These are phyloP conservation scores for Cystobasidiopsis lactophilus DNA, from an alignment of 768 basidiomycete species.

Conservation along the genomic window DNA sequence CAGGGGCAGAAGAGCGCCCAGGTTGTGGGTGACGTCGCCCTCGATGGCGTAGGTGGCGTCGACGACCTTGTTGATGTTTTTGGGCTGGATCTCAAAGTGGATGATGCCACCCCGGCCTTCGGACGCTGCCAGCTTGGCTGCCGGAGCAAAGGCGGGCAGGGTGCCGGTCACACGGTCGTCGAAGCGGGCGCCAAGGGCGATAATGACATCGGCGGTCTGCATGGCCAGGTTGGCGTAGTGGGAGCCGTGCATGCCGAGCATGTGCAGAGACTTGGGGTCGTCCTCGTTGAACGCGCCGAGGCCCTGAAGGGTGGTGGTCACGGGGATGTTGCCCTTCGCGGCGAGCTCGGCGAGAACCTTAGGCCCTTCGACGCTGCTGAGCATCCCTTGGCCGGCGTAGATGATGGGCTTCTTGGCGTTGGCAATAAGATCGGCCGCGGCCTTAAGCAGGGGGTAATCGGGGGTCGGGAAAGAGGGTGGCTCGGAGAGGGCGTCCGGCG, in stretches of 20 bases:
- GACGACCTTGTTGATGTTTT: slow-evolving; percentile 98
- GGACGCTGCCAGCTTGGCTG: slow-evolving; percentile 60
- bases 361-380: slow-evolving; percentile 61
- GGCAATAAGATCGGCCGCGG: slow-evolving; percentile 79
- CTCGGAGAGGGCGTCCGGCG: slow-evolving; percentile 48
- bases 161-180: slow-evolving; percentile 96
- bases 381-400: slow-evolving; percentile 78
- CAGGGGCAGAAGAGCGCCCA: slow-evolving; percentile 59
- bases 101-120: slow-evolving; percentile 86
- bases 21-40: slow-evolving; percentile 71
- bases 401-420: slow-evolving; percentile 72
- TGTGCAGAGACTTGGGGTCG: slow-evolving; percentile 57
- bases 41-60: slow-evolving; percentile 82
- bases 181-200: slow-evolving; percentile 86
- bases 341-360: slow-evolving; percentile 54
- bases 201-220: slow-evolving; percentile 92
- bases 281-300: slow-evolving; percentile 91
- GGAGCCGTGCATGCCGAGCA: slow-evolving; percentile 97
- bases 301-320: slow-evolving; percentile 88
- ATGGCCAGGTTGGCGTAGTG: slow-evolving; percentile 96
- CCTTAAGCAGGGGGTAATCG: slow-evolving; percentile 45
- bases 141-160: slow-evolving; percentile 70
- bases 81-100: slow-evolving; percentile 95
- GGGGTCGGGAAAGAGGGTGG: slow-evolving; percentile 34
- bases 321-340: slow-evolving; percentile 77